Base-by-base conservation (phyloP, 2,329 filamentous ascomycete species). In the Fusarium equiseti region DNA sequence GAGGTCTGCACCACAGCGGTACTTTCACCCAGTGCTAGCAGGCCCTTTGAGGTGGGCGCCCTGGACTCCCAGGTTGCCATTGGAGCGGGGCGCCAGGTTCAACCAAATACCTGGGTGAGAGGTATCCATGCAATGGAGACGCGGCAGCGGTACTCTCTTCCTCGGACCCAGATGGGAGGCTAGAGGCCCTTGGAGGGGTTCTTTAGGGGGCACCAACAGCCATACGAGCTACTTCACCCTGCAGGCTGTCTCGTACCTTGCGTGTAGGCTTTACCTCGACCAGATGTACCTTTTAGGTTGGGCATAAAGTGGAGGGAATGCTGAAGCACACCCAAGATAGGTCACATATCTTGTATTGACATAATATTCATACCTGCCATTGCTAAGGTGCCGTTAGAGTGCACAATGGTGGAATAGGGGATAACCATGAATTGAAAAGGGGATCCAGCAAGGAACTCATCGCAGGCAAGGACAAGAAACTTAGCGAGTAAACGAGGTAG, bases 21-120 rank as follows among this genome's bases (percentile, higher is more conserved):
- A 65, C 60, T 53, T 60, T 55, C 56, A 55, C 50, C 52, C 55
- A 48, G 46, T 71, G 64, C 67, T 70, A 64, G 57, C 62, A 68
- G 51, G 61, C 67, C 63, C 61, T 63, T 54, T 54, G 56, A 53
- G 65, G 65, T 64, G 66, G 65, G 59, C 29, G 58, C 58, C 65
- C 61, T 64, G 59, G 51, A 35, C 46, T 50, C 46, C 63, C 29
- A 66, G 54, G 63, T 66, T 66, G 31, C 63, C 57, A 66, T 66
- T 52, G 46, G 63, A 64, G 68, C 67, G 67, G 68, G 68, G 68
- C 68, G 68, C 67, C 63, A 68, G 68, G 67, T 70, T 64, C 52
- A 63, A 70, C 68, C 68, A 71, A 70, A 62, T 70, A 70, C 68
- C 58, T 70, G 68, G 68, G 68, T 68, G 55, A 55, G 29, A 71